Percentiles rank a stretch among this genome's conserved stretches.
Evolutionary conservation across 129 eudicot species (phyloP).

Genomic region (Flaveria sonorensis): DNA sequence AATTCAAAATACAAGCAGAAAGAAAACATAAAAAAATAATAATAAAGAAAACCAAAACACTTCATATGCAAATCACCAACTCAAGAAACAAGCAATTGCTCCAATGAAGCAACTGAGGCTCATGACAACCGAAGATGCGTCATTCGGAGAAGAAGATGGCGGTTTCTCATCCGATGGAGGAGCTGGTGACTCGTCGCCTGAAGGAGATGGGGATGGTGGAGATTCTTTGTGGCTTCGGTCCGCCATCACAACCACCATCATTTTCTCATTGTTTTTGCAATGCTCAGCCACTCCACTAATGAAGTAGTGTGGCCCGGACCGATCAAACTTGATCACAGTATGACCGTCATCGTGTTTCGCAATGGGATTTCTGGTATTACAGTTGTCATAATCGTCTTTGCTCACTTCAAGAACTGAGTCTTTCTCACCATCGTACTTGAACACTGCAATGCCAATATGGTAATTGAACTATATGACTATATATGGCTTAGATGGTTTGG

Average conservation of each 20-base stretch:
- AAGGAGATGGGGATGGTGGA: slow-evolving; percentile 42
- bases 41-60: background rate
- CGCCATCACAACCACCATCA: slow-evolving; percentile 40
- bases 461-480: background rate
- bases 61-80: slow-evolving; percentile 24
- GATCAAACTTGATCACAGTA: slow-evolving; percentile 30
- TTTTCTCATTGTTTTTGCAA: slow-evolving; percentile 41
- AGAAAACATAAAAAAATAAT: background rate
- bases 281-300: slow-evolving; percentile 42
- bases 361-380: slow-evolving; percentile 44
- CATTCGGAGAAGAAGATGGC: slow-evolving; percentile 43
- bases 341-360: slow-evolving; percentile 38
- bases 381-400: slow-evolving; percentile 52
- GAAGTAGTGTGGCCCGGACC: slow-evolving; percentile 48
- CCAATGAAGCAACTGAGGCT: slow-evolving; percentile 43
- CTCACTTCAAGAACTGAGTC: slow-evolving; percentile 72
- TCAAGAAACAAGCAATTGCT: slow-evolving; percentile 46
- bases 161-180: slow-evolving; percentile 32
- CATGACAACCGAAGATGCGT: slow-evolving; percentile 40
- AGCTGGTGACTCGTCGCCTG: slow-evolving; percentile 38
- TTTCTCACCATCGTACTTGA: slow-evolving; percentile 46
- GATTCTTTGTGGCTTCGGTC: slow-evolving; percentile 48
- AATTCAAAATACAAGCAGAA: background rate
- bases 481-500: background rate
- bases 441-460: slow-evolving; percentile 41